Evolutionary conservation across 192 early-diverging fungal genomes (phyloP), one percentile per base, ranked within the genome.

Genomic region (Anaeromyces robustus): DNA sequence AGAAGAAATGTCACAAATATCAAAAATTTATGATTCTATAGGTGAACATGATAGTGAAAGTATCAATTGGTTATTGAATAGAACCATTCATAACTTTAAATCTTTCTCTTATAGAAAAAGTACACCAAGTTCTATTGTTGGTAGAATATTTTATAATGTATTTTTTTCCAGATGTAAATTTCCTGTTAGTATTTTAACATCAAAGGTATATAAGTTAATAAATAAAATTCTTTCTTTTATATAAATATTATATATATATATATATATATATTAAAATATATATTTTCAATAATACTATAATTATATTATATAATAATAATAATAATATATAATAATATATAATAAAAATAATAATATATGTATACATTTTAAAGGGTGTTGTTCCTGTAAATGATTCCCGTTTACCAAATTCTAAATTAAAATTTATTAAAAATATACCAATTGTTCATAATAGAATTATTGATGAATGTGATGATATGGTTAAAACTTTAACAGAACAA

Each of bases 71-170:
- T 41, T 41, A 41, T 16, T 41, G 1, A 41, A 41, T 41, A 41
- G 39, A 41, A 41, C 39, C 1, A 41, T 41, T 41, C 39, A 41
- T 16, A 41, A 41, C 14, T 41, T 16, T 41, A 41, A 41, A 41
- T 7, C 39, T 16, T 41, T 41, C 39, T 41, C 39, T 16, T 41
- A 41, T 13, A 41, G 14, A 41, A 7, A 41, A 41, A 41, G 92
- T 43, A 96, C 94, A 14, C 95, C 95, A 13, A 89, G 87, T 30
- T 43, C 84, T 1, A 84, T 90, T 32, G 92, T 96, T 12, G 89
- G 93, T 12, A 82, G 84, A 19, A 86, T 92, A 18, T 85, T 89
- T 18, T 86, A 87, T 59, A 84, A 84, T 13, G 85, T 85, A 77
- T 97, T 95, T 82, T 87, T 88, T 77, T 82, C 86, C 12, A 84